Evolutionary conservation across 1,139 yeast genomes (phyloP), one percentile per base, ranked within the genome.

Genomic region (Yamadazyma conglobata): DNA sequence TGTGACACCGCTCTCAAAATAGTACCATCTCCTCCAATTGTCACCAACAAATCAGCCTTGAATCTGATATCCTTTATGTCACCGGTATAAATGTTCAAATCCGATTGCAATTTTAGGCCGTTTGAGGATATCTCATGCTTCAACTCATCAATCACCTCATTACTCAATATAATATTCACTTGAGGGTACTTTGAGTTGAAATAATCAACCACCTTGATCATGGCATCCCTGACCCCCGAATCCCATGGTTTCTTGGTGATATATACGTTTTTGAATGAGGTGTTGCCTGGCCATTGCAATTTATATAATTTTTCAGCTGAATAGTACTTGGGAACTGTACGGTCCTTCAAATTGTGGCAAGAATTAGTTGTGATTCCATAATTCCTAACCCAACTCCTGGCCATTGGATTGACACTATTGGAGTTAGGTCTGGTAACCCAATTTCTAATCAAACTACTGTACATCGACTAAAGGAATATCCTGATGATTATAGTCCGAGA

Each of bases 21-120:
- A 0, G 97, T 89, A 8, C 97, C 98, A 54, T 89, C 98, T 9
- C 98, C 98, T 7, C 97, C 97, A 22, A 89, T 57, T 0, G 96
- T 85, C 10, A 89, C 87, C 25, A 89, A 60, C 28, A 88, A 56
- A 50, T 89, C 97, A 2, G 79, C 69, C 39, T 69, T 69, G 24
- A 52, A 42, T 7, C 77, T 71, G 17, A 88, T 77, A 5, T 78
- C 82, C 7, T 63, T 59, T 10, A 60, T 58, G 2, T 67, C 50
- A 0, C 94, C 95, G 0, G 91, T 77, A 50, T 66, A 81, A 6
- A 46, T 27, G 14, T 32, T 22, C 7, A 39, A 25, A 12, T 35
- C 29, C 9, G 22, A 12, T 7, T 34, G 24, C 8, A 31, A 15
- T 11, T 26, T 26, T 13, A 30, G 15, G 10, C 38, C 38, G 24